A percentile compares a stretch with the other conserved stretches of the same genome.
These are phyloP conservation scores for Pythium pectinolyticum DNA, from an alignment of 352 stramenopile species.

Conservation along the genomic window DNA sequence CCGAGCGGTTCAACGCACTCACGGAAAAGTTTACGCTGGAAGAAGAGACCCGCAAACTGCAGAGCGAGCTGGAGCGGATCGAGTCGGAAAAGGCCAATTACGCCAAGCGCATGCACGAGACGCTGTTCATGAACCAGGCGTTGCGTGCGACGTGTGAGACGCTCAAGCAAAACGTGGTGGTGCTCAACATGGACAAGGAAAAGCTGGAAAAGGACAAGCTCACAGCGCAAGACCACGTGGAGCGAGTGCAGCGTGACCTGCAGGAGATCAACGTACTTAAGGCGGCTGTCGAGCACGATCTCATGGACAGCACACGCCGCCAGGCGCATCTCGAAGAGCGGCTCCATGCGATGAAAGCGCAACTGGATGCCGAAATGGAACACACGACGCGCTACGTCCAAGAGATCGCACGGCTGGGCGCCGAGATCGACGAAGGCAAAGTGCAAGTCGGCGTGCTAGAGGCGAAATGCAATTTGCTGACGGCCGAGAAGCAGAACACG, in stretches of 20 bases:
- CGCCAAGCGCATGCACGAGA: slow-evolving; percentile 70
- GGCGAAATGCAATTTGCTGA: slow-evolving; percentile 63
- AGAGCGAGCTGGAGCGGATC: slow-evolving; percentile 47
- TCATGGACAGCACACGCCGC: slow-evolving; percentile 47
- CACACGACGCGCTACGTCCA: slow-evolving; percentile 35
- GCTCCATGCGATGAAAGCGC: slow-evolving; percentile 64
- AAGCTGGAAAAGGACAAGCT: slow-evolving; percentile 49
- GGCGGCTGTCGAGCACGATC: slow-evolving; percentile 41
- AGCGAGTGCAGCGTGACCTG: slow-evolving; percentile 32
- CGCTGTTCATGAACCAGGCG: slow-evolving; percentile 75
- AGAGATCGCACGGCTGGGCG: slow-evolving; percentile 40
- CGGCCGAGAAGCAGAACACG: slow-evolving; percentile 71
- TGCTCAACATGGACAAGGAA: slow-evolving; percentile 62
- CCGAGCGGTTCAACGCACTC: slow-evolving; percentile 61
- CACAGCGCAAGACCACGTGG: slow-evolving; percentile 34
- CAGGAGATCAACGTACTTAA: slow-evolving; percentile 40
- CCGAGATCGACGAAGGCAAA: slow-evolving; percentile 56
- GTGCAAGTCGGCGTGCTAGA: slow-evolving; percentile 63
- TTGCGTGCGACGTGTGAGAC: slow-evolving; percentile 61
- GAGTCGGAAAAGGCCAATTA: slow-evolving; percentile 61
- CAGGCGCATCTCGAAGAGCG: slow-evolving; percentile 50
- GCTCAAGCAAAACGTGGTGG: slow-evolving; percentile 56
- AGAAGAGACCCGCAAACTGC: slow-evolving; percentile 63
- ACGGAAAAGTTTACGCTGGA: slow-evolving; percentile 59
- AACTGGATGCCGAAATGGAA: slow-evolving; percentile 61